phyloP scores from a whole-genome alignment of 202 grass and related monocot species.

The Saccharum hybrid region DNA sequence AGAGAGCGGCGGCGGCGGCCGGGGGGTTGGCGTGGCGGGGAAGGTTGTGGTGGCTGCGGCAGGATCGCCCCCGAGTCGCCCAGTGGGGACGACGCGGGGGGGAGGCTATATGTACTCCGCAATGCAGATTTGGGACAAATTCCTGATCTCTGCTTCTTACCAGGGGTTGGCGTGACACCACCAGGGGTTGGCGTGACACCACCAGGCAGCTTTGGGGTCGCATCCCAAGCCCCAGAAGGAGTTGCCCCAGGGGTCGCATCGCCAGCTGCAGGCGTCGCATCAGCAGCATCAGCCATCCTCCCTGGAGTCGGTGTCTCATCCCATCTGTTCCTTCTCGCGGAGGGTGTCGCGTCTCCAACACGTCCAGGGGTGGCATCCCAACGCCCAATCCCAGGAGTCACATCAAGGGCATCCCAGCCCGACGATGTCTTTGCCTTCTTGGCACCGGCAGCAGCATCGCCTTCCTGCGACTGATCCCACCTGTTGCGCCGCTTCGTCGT shows the following conservation, averaged over 20 bases:
- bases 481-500: conserved; percentile 76
- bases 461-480: conserved; percentile 54
- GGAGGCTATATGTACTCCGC: no score
- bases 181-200: conserved; percentile 83
- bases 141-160: no score
- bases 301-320: conserved; percentile 96
- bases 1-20: no score
- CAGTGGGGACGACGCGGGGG: no score
- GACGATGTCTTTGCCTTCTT: conserved; percentile 64
- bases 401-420: conserved; percentile 85
- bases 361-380: conserved; percentile 82
- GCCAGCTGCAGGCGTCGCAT: conserved; percentile 80
- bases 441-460: conserved; percentile 15
- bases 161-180: no score
- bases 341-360: conserved; percentile 74
- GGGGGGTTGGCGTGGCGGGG: no score
- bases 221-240: conserved; percentile 90
- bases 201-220: conserved; percentile 82
- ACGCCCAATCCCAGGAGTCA: conserved; percentile 63
- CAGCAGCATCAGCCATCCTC: conserved; percentile 82
- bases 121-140: no score
- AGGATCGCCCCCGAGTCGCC: no score
- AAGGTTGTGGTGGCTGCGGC: no score
- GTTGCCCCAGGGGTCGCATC: conserved; percentile 71
- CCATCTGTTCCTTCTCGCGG: conserved; percentile 70